Conservation (phyloP, 78 protist genomes). For the Dictyostelium discoideum region dicty_2.7 NC_007088.5:199501-200000, state of each 20-base stretch:
- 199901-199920: too few species aligned
- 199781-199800: neutral
- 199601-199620: conserved; percentile 63
- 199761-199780: neutral
- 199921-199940: too few species aligned
- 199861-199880: too few species aligned
- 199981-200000: too few species aligned
- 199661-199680: conserved; percentile 6
- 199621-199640: conserved; percentile 81
- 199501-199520: conserved; percentile 27
- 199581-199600: conserved; percentile 41
- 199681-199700: neutral
- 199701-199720: neutral
- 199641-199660: conserved; percentile 44
- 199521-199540: neutral
- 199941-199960: too few species aligned
- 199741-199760: neutral
- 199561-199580: conserved; percentile 31
- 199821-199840: too few species aligned
- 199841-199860: too few species aligned
- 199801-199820: too few species aligned
- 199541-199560: conserved; percentile 36
- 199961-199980: too few species aligned
- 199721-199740: too few species aligned
- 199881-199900: too few species aligned